Base-by-base conservation (phyloP, 116 monocot genomes). In the Iris pallida region DNA sequence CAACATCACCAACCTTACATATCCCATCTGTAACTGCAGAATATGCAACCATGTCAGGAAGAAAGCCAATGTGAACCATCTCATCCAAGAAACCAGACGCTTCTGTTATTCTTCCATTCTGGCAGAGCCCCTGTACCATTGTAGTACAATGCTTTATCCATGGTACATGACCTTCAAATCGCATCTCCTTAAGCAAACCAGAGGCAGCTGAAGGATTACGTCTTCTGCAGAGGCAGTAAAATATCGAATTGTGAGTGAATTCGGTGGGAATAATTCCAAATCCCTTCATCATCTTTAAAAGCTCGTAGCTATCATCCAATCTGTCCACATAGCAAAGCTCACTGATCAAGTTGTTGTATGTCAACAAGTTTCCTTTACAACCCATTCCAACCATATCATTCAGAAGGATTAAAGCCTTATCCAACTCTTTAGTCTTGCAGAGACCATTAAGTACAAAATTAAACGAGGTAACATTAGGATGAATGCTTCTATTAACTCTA, bases 201-300 rank as follows among this genome's bases (percentile, higher is more conserved):
- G 83, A 9, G 4, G 80, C 64, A 16, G 67, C 68, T 18, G 51
- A 46, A 40, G 71, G 20, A 75, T 85, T 61, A 14, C 73, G 78
- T 61, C 78, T 80, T 53, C 72, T 80, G 68, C 85, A 80, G n/a
- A 81, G 78, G 17, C 85, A 83, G 17, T 79, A 76, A 61, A 92
- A 92, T 42, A 92, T 65, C n/a, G 88, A 82, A 76, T 92, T 92
- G 55, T 92, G 55, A n/a, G 92, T 88, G 59, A 92, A 92, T 58
- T 83, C 88, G 4, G 83, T 80, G 4, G 92, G 92, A 14, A 54
- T 45, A 70, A 92, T 74, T 11, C 82, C 82, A 12, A 73, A 7
- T 18, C 78, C 76, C 55, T 70, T 78, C 85, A 88, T 88, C 60
- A 55, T 83, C 40, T 60, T 61, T 56, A 92, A 71, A 53, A 88